Evolutionary conservation across 192 early-diverging fungal genomes (phyloP), one percentile per base, ranked within the genome.

Genomic region (Pilobolus umbonatus): DNA sequence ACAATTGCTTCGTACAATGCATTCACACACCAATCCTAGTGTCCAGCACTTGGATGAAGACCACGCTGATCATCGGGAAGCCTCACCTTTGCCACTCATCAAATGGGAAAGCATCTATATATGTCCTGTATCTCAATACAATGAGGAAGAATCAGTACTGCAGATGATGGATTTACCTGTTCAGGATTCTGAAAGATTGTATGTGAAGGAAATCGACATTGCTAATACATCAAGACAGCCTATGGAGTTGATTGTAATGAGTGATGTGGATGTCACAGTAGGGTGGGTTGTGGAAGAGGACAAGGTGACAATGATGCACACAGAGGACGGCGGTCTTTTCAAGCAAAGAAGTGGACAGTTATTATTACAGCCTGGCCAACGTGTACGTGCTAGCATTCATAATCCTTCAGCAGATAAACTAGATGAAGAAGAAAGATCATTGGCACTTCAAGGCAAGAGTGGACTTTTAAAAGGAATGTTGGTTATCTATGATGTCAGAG

Each of bases 51-150:
- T 47, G 5, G 58, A 51, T 32, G 55, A 57, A 38, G 45, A 61
- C 39, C 59, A 51, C 55, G 46, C 39, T 19, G 47, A 57, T 22
- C 59, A 60, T 38, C 57, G 55, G 9, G 70, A 72, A 35, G 63
- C 70, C 11, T 50, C 62, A 34, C 63, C 56, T 26, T 34, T 64
- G 10, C 75, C 75, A 24, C 50, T 67, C 24, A 46, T 83, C 19
- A 57, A 57, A 30, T 84, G 82, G 82, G 70, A 81, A 36, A 67
- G 78, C 42, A 65, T 84, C 4, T 84, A 84, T 62, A 68, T 77
- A 8, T 61, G 38, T n/a, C 59, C 65, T 21, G 28, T 24, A 17
- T 14, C 57, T 35, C 57, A 25, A 38, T 17, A 44, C 17, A 48
- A 21, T 0, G 61, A 47, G 55, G 14, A 46, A 22, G 26, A 38